Conservation (phyloP, 768 basidiomycete genomes). For the Collybiopsis confluens region DNA sequence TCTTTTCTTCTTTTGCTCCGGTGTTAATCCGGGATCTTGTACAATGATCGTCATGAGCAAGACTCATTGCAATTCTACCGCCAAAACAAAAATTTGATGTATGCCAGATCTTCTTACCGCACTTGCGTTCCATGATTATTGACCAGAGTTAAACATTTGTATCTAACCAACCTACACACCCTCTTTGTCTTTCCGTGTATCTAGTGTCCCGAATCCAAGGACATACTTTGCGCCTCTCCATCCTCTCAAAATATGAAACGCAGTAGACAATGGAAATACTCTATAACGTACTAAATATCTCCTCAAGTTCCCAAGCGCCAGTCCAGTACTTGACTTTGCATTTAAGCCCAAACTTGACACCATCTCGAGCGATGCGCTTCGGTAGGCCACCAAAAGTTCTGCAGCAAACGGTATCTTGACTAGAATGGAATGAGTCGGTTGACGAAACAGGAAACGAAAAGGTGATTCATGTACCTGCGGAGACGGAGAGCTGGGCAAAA, state of each 20-base stretch:
- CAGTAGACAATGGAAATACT: neutral
- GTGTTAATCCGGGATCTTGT: constrained; percentile 12
- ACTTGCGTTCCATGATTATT: neutral
- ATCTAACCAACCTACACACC: neutral
- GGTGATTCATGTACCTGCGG: constrained; percentile 47
- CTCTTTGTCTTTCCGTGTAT: neutral
- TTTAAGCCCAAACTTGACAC: constrained; percentile 56
- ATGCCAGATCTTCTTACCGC: neutral
- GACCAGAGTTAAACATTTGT: neutral
- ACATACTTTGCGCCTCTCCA: too few species aligned
- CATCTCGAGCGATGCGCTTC: constrained; percentile 72
- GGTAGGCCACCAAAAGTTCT: constrained; percentile 76
- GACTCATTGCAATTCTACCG: constrained; percentile 3
- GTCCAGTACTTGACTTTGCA: constrained; percentile 81
- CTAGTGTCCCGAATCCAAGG: neutral
- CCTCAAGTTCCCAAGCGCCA: constrained; percentile 96
- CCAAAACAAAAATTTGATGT: neutral
- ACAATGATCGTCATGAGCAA: constrained; percentile 10
- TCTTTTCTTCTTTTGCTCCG: neutral
- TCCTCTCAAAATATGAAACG: neutral
- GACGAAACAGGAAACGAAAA: neutral
- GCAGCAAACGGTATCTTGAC: constrained; percentile 82
- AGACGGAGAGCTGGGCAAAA: constrained; percentile 89
- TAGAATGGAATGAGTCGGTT: constrained; percentile 21
- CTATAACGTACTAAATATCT: constrained; percentile 54